phyloP scores from a whole-genome alignment of 192 early-diverging fungal species.

The Coemansia asiatica region DNA sequence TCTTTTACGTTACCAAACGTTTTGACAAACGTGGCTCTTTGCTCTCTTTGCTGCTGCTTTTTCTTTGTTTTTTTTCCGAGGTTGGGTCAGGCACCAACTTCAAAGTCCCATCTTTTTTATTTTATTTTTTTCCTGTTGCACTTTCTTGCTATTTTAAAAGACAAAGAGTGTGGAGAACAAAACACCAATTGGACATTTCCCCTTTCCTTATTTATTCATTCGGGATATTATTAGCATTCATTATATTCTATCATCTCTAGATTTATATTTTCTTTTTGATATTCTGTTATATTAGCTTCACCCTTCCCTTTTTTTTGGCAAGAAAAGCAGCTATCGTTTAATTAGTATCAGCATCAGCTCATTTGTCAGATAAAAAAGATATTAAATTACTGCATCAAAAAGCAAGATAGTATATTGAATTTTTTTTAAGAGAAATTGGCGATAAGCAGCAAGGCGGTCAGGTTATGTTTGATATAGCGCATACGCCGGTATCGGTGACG shows the following conservation, averaged over 20 bases:
- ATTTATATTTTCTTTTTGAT: background rate
- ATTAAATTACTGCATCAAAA: no score
- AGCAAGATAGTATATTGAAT: no score
- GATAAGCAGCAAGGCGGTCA: no score
- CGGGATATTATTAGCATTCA: background rate
- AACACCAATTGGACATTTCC: background rate
- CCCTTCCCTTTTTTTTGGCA: no score
- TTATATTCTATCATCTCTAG: background rate
- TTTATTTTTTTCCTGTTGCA: background rate
- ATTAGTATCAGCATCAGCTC: no score
- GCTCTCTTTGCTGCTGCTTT: background rate
- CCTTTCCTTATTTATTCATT: background rate
- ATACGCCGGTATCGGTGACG: conserved; percentile 36
- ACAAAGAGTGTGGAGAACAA: background rate
- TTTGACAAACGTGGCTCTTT: background rate
- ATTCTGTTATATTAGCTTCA: background rate
- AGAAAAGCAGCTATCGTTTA: no score
- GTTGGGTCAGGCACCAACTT: background rate
- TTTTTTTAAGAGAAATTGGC: no score
- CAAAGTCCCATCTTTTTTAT: background rate
- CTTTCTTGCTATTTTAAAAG: background rate
- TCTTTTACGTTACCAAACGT: background rate
- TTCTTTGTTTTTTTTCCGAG: background rate
- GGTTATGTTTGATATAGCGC: conserved; percentile 44
- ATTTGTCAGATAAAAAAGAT: no score